phyloP scores from a whole-genome alignment of 164 flowering plant genomes.

The Chimonanthus salicifolius region DNA sequence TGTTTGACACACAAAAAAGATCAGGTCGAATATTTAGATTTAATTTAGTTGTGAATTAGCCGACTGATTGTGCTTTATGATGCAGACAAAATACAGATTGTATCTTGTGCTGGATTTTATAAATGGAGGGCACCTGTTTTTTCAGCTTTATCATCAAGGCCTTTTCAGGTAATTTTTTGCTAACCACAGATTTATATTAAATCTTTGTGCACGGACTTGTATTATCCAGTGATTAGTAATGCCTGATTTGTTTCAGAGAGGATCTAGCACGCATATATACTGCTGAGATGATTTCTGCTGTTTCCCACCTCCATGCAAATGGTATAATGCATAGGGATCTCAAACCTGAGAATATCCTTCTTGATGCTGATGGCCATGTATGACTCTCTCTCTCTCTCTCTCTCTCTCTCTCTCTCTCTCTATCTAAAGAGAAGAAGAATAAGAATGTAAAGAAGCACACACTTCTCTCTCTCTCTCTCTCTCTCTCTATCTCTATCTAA shows the following conservation, averaged over 20 bases:
- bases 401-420: neutral
- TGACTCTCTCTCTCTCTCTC: conserved; percentile 2
- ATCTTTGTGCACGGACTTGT: neutral
- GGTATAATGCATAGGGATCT: conserved; percentile 96
- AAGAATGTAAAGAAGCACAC: too few species aligned
- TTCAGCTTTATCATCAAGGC: conserved; percentile 80
- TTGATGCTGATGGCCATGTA: conserved; percentile 96
- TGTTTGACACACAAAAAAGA: neutral
- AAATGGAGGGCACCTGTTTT: conserved; percentile 93
- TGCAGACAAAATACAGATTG: conserved; percentile 83
- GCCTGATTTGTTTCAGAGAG: conserved; percentile 49
- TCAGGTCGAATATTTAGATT: neutral
- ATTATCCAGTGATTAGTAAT: neutral
- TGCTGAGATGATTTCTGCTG: conserved; percentile 96
- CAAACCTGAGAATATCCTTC: conserved; percentile 90
- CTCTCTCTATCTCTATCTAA: neutral
- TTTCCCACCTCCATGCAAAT: conserved; percentile 84
- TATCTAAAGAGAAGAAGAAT: too few species aligned
- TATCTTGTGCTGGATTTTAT: conserved; percentile 81
- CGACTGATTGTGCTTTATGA: neutral
- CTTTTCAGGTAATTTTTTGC: conserved; percentile 66
- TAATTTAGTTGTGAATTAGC: neutral
- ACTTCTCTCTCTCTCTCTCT: neutral
- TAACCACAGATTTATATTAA: neutral
- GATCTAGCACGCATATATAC: conserved; percentile 88